Evolutionary conservation across 2,329 filamentous ascomycete species (phyloP).

Genomic region (Corynespora cassiicola): DNA sequence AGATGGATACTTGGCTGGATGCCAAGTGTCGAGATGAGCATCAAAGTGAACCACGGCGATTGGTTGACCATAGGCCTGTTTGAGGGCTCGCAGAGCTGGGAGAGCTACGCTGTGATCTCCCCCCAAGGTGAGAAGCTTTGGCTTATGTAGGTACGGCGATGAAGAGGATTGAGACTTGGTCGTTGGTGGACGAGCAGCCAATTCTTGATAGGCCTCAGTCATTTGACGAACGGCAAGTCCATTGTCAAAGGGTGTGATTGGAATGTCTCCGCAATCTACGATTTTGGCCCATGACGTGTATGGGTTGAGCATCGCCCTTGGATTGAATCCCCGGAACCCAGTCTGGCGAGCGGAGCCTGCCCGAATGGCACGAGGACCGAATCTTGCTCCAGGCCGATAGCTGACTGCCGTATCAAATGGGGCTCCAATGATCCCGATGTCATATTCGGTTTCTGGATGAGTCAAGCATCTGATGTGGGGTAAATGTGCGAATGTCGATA

Average conservation of each 20-base stretch:
- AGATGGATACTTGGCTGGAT: constrained; percentile 79
- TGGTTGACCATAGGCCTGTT: constrained; percentile 51
- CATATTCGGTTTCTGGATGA: constrained; percentile 50
- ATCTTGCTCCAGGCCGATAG: constrained; percentile 63
- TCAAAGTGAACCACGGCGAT: constrained; percentile 60
- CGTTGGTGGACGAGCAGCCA: constrained; percentile 58
- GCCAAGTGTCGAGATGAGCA: constrained; percentile 83
- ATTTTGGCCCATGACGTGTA: constrained; percentile 80
- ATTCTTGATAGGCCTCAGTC: constrained; percentile 78
- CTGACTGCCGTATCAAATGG: constrained; percentile 59
- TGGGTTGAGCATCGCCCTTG: constrained; percentile 81
- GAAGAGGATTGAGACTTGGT: constrained; percentile 43
- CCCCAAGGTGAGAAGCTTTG: constrained; percentile 56
- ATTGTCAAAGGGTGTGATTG: constrained; percentile 87
- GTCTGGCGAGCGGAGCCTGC: constrained; percentile 83
- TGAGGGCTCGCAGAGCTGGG: constrained; percentile 57
- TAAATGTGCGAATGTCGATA: constrained; percentile 62
- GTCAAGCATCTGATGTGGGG: constrained; percentile 56
- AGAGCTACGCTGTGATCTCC: constrained; percentile 60
- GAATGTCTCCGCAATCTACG: constrained; percentile 90
- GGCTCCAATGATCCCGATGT: constrained; percentile 57
- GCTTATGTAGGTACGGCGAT: constrained; percentile 50
- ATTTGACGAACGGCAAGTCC: constrained; percentile 81
- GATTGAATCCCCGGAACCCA: constrained; percentile 80
- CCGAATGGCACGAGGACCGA: constrained; percentile 87